Evolutionary conservation across 495 filamentous ascomycete genomes (phyloP).

Genomic region (Aspergillus nidulans): DNA sequence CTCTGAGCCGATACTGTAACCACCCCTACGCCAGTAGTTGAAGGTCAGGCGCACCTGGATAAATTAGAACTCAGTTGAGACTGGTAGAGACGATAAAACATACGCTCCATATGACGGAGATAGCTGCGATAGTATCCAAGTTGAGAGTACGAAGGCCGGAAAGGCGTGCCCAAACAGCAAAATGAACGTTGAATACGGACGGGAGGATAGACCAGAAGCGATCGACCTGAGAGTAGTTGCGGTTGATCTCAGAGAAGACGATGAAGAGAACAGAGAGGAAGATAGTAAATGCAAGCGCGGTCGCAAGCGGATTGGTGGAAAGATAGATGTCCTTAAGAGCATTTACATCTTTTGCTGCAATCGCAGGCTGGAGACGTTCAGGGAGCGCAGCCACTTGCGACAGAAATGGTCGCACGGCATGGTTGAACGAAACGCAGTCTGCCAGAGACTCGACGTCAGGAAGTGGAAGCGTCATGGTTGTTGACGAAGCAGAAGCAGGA

Average conservation of each 20-base stretch:
- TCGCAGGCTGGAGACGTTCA: conserved; percentile 45
- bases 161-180: conserved; percentile 70
- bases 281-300: conserved; percentile 67
- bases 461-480: conserved; percentile 55
- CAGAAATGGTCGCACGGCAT: conserved; percentile 70
- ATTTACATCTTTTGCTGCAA: conserved; percentile 50
- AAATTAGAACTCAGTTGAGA: neutral
- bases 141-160: conserved; percentile 65
- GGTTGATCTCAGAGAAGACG: conserved; percentile 72
- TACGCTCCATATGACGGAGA: conserved; percentile 79
- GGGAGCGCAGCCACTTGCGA: conserved; percentile 73
- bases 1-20: conserved; percentile 80
- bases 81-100: conserved; percentile 24
- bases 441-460: conserved; percentile 62
- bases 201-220: conserved; percentile 87
- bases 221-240: conserved; percentile 94
- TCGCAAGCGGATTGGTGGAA: conserved; percentile 81
- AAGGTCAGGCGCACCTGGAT: conserved; percentile 71
- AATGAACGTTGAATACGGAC: conserved; percentile 85
- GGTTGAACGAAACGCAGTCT: conserved; percentile 68
- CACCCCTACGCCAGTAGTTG: conserved; percentile 97
- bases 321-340: conserved; percentile 67
- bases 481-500: neutral
- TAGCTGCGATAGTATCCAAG: conserved; percentile 67
- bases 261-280: conserved; percentile 65